Conservation (phyloP, 306 rosid species). For the Lupinus albus region DNA sequence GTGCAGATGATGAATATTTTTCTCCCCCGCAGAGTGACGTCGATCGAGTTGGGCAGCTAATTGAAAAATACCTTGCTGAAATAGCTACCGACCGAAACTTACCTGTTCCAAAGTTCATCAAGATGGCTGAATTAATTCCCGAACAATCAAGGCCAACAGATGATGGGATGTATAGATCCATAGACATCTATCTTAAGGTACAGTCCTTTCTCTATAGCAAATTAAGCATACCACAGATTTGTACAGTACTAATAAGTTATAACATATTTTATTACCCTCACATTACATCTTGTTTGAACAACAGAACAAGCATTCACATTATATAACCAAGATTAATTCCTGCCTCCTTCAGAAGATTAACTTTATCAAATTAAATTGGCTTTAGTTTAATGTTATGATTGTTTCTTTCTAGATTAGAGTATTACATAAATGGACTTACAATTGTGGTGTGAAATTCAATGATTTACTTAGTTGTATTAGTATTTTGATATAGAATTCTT, state of each 20-base stretch:
- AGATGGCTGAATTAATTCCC: slow-evolving; percentile 79
- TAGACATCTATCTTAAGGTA: slow-evolving; percentile 94
- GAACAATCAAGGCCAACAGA: slow-evolving; percentile 79
- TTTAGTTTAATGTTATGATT: background rate
- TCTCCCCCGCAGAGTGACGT: slow-evolving; percentile 59
- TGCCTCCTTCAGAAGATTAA: background rate
- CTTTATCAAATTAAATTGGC: slow-evolving; percentile 2
- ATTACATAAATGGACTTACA: background rate
- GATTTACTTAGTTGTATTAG: background rate
- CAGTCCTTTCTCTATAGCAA: slow-evolving; percentile 25
- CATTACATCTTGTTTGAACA: background rate
- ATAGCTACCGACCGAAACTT: slow-evolving; percentile 77
- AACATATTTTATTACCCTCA: background rate
- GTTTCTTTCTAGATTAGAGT: background rate
- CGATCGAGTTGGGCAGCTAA: slow-evolving; percentile 74
- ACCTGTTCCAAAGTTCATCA: slow-evolving; percentile 64
- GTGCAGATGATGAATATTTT: slow-evolving; percentile 54
- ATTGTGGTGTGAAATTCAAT: slow-evolving; percentile 5
- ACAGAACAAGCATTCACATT: background rate
- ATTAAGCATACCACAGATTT: background rate
- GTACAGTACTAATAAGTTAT: background rate
- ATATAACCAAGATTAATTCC: background rate
- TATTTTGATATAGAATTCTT: slow-evolving; percentile 7
- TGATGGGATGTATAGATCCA: slow-evolving; percentile 91
- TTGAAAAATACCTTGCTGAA: slow-evolving; percentile 88